These are phyloP conservation scores for Ustilago sp. DNA, from an alignment of 1,284 basidiomycete genomes.

Conservation along the genomic window DNA sequence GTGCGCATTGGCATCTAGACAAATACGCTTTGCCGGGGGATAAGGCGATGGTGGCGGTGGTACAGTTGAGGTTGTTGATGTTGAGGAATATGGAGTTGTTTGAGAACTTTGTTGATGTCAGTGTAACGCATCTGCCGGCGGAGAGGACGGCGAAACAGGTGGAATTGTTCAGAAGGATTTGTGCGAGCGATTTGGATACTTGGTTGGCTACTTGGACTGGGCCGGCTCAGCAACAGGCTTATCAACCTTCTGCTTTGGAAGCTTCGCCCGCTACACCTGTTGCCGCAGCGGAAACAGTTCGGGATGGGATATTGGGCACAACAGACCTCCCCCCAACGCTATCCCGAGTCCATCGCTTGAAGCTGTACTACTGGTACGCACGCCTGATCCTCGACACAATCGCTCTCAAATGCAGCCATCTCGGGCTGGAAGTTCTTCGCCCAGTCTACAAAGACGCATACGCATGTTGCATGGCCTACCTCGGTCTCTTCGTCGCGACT, in stretches of 20 bases:
- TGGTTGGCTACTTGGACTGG: slow-evolving; percentile 55
- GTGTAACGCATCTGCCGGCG: slow-evolving; percentile 9
- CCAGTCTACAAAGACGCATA: slow-evolving; percentile 58
- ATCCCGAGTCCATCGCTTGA: slow-evolving; percentile 28
- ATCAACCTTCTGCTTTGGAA: background rate
- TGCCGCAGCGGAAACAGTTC: background rate
- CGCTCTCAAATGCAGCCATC: slow-evolving; percentile 46
- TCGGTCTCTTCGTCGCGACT: slow-evolving; percentile 54
- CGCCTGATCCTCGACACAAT: slow-evolving; percentile 48
- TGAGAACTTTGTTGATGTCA: slow-evolving; percentile 44
- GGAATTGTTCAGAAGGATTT: slow-evolving; percentile 47
- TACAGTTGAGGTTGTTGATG: slow-evolving; percentile 48
- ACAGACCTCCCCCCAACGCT: slow-evolving; percentile 28
- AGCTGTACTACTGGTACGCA: slow-evolving; percentile 56
- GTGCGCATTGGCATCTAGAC: slow-evolving; percentile 52
- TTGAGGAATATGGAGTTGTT: slow-evolving; percentile 48
- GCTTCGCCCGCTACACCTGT: background rate
- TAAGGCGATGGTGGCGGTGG: slow-evolving; percentile 52
- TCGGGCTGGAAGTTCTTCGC: slow-evolving; percentile 28
- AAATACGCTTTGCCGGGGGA: slow-evolving; percentile 48
- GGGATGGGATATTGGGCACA: background rate
- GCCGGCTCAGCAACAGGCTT: slow-evolving; percentile 17
- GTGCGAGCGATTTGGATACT: slow-evolving; percentile 38
- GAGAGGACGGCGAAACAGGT: slow-evolving; percentile 41
- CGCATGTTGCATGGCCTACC: slow-evolving; percentile 51